Percentiles rank a stretch among this genome's conserved stretches.
phyloP scores from a whole-genome alignment of 1,284 basidiomycete species.

The Apiotrichum siamense region DNA sequence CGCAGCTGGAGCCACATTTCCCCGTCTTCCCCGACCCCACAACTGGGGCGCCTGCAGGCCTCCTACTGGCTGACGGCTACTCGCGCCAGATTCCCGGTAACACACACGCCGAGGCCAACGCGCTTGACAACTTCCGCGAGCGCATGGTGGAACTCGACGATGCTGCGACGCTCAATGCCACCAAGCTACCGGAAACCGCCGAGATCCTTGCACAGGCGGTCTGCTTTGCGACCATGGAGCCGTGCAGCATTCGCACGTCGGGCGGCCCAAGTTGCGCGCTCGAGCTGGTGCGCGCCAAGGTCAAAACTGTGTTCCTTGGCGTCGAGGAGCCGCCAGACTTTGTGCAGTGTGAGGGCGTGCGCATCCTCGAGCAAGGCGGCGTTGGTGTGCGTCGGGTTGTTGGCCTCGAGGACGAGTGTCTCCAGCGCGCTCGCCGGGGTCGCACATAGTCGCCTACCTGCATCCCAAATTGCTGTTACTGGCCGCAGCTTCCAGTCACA shows the following conservation, averaged over 20 bases:
- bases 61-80: conserved; percentile 71
- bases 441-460: conserved; percentile 5
- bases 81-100: conserved; percentile 91
- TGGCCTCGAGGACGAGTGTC: conserved; percentile 62
- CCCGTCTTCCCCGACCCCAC: conserved; percentile 19
- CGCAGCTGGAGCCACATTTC: conserved; percentile 32
- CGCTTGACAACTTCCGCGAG: conserved; percentile 64
- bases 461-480: no score
- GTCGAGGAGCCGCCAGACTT: conserved; percentile 92
- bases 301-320: conserved; percentile 78
- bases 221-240: conserved; percentile 93
- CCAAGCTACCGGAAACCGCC: conserved; percentile 5
- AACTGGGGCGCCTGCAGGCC: conserved; percentile 19
- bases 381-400: conserved; percentile 69
- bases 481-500: no score
- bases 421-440: conserved; percentile 63
- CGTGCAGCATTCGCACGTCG: conserved; percentile 84
- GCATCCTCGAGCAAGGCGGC: conserved; percentile 65
- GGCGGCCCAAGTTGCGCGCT: conserved; percentile 82
- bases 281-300: conserved; percentile 66
- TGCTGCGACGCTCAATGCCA: conserved; percentile 16
- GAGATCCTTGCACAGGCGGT: conserved; percentile 24
- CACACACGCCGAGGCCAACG: conserved; percentile 96
- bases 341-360: conserved; percentile 83
- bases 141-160: conserved; percentile 8